Percentiles rank a stretch among this genome's conserved stretches.
These are phyloP conservation scores for Talaromyces sp. DNA, from an alignment of 2,329 filamentous ascomycete species.

Conservation along the genomic window DNA sequence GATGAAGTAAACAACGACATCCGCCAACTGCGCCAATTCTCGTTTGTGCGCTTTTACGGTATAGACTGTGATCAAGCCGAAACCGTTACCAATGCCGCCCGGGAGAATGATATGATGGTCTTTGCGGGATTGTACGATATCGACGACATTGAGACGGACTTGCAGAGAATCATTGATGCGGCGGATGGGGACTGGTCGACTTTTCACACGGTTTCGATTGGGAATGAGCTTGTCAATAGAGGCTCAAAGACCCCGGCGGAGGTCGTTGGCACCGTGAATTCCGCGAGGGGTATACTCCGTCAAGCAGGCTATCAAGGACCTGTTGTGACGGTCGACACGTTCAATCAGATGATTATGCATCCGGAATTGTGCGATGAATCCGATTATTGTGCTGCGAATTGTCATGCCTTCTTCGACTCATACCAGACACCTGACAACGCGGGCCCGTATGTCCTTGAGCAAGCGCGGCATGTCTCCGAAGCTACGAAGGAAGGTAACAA, in stretches of 20 bases:
- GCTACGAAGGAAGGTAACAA: slow-evolving; percentile 49
- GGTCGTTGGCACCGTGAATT: slow-evolving; percentile 57
- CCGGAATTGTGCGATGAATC: slow-evolving; percentile 67
- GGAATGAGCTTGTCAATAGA: slow-evolving; percentile 75
- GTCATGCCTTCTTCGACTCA: slow-evolving; percentile 77
- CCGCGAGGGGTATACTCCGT: slow-evolving; percentile 57
- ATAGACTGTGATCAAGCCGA: slow-evolving; percentile 71
- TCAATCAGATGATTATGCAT: slow-evolving; percentile 62
- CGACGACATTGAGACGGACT: slow-evolving; percentile 52
- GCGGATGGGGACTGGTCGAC: slow-evolving; percentile 62
- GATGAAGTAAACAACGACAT: slow-evolving; percentile 64
- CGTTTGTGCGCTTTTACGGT: slow-evolving; percentile 71
- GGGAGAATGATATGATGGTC: slow-evolving; percentile 62
- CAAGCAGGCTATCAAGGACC: slow-evolving; percentile 64
- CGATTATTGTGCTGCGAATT: slow-evolving; percentile 77
- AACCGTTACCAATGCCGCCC: slow-evolving; percentile 60
- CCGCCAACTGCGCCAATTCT: slow-evolving; percentile 54
- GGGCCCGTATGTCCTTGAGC: slow-evolving; percentile 62
- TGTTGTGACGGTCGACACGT: slow-evolving; percentile 78
- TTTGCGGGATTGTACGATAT: slow-evolving; percentile 73
- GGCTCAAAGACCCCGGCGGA: slow-evolving; percentile 50
- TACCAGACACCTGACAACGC: slow-evolving; percentile 58
- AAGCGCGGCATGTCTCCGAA: slow-evolving; percentile 48
- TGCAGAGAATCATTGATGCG: slow-evolving; percentile 58
- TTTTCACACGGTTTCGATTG: slow-evolving; percentile 69